These are phyloP conservation scores for Fraxinus dipetala DNA, from an alignment of 305 asterid species.

Conservation along the genomic window DNA sequence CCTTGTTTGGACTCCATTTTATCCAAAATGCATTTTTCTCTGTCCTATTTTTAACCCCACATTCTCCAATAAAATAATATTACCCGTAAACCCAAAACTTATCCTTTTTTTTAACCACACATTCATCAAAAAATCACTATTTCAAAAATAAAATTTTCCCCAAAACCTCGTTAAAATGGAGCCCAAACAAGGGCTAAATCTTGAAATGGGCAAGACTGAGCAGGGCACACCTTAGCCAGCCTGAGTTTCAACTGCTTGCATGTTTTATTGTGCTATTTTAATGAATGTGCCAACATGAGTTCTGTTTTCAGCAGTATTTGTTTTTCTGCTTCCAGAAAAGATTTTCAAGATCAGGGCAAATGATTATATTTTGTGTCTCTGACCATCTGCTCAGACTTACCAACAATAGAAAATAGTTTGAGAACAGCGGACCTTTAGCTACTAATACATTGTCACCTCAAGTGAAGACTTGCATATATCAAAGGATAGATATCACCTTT, in stretches of 20 bases:
- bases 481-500: slow-evolving; percentile 46
- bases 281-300: not conserved
- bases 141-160: not conserved
- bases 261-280: not conserved
- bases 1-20: not conserved
- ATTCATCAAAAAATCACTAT: not conserved
- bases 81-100: not conserved
- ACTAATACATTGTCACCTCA: not conserved
- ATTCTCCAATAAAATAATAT: not conserved
- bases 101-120: not conserved
- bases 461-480: not conserved
- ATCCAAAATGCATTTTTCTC: not conserved
- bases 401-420: not conserved
- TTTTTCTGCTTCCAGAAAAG: not conserved
- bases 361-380: not conserved
- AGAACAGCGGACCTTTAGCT: not conserved
- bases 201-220: not conserved
- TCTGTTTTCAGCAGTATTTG: not conserved
- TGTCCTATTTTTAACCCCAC: not conserved
- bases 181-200: not conserved
- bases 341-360: not conserved
- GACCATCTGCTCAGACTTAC: not conserved
- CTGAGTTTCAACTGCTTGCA: not conserved
- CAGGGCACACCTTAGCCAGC: not conserved
- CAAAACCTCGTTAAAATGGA: not conserved